Conservation (phyloP, 225 moss, liverwort and hornwort genomes). For the Pseudisothecium myosuroides region DNA sequence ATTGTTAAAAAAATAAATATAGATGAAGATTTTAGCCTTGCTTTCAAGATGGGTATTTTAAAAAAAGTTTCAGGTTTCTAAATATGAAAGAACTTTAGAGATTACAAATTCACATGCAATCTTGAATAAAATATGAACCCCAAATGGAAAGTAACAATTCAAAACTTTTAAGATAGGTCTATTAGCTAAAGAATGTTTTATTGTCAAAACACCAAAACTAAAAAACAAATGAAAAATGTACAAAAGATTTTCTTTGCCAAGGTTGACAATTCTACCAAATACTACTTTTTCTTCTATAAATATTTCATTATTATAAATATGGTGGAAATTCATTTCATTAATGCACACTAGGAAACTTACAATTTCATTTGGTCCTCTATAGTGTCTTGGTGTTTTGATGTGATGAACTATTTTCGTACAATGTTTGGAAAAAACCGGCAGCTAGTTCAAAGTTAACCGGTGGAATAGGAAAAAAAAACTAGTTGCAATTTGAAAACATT, state of each 20-base stretch:
- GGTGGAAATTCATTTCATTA: not conserved
- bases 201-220: not conserved
- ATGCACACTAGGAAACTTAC: not conserved
- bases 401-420: too few relatives aligned
- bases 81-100: not conserved
- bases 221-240: not conserved
- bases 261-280: not conserved
- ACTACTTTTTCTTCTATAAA: not conserved
- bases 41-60: fast-evolving
- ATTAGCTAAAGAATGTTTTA: not conserved
- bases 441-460: too few relatives aligned
- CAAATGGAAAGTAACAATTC: not conserved
- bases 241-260: fast-evolving
- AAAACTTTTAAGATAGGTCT: not conserved
- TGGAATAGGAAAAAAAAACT: too few relatives aligned
- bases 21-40: not conserved
- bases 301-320: not conserved
- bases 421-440: too few relatives aligned
- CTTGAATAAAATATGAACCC: not conserved
- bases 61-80: fast-evolving
- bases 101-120: not conserved
- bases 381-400: too few relatives aligned
- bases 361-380: not conserved
- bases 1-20: not conserved
- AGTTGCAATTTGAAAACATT: too few relatives aligned